Percentiles rank a stretch among this genome's conserved stretches.
phyloP scores from a whole-genome alignment of 2,329 filamentous ascomycete genomes.

The Zopfia rhizophila region DNA sequence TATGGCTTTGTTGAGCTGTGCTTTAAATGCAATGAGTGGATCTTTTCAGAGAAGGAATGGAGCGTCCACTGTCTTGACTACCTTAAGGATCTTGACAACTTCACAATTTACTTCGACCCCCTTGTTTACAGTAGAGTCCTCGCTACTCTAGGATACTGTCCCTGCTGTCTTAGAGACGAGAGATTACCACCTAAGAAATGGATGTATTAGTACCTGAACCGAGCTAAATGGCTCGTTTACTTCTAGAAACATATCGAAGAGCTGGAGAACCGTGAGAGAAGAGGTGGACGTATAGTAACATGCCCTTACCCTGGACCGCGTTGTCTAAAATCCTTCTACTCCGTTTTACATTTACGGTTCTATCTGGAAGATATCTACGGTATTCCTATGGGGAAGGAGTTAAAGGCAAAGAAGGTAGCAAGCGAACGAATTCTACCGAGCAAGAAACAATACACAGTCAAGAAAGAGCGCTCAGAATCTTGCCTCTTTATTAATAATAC shows the following conservation, averaged over 20 bases:
- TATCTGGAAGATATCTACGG: slow-evolving; percentile 7
- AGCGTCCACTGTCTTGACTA: slow-evolving; percentile 26
- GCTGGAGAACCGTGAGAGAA: slow-evolving; percentile 6
- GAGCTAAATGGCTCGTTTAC: slow-evolving; percentile 17
- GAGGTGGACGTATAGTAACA: slow-evolving; percentile 3
- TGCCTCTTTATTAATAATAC: slow-evolving; percentile 10
- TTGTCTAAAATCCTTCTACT: slow-evolving; percentile 4
- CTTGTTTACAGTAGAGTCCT: slow-evolving; percentile 24
- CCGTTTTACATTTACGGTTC: slow-evolving; percentile 6
- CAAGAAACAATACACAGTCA: slow-evolving; percentile 1
- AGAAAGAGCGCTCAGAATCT: slow-evolving; percentile 9
- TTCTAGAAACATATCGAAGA: slow-evolving; percentile 22
- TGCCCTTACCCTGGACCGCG: slow-evolving; percentile 2
- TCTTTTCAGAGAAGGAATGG: slow-evolving; percentile 24
- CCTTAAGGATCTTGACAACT: slow-evolving; percentile 29
- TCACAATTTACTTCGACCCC: slow-evolving; percentile 27
- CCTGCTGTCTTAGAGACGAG: slow-evolving; percentile 22
- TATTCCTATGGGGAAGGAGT: slow-evolving; percentile 8
- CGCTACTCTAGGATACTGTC: slow-evolving; percentile 21
- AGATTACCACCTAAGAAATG: slow-evolving; percentile 14
- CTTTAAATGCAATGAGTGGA: slow-evolving; percentile 32
- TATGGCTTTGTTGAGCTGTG: slow-evolving; percentile 30
- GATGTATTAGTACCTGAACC: slow-evolving; percentile 23
- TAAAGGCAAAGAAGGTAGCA: slow-evolving; percentile 6
- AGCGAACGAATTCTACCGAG: slow-evolving; percentile 6